Evolutionary conservation across 805 yeast species (phyloP), one percentile per base, ranked within the genome.

Genomic region (Ogataea henricii): DNA sequence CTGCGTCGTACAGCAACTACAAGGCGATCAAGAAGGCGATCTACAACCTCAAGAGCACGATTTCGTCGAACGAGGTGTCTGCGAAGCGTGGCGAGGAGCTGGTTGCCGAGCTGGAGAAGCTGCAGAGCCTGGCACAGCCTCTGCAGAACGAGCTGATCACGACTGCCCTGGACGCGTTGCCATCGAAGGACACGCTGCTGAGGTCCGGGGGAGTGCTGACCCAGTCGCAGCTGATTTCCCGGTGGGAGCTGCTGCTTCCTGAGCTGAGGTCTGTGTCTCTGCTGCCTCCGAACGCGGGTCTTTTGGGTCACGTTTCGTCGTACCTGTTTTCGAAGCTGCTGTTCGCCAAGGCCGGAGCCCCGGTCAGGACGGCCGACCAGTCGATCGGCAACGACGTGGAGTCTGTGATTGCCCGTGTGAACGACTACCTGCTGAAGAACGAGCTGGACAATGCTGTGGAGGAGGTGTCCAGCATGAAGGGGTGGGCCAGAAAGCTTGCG

Each of bases 241-340:
- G 96, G 60, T 89, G 96, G 88, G 80, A 82, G 54, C 71, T 83
- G 45, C 76, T 94, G 50, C 83, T 78, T 18, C 94, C 95, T 13
- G 96, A 92, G 70, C 80, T 94, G 63, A 84, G 96, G 67, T 81
- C 89, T 25, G 91, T 95, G 6, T 83, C 97, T 4, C 72, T 94
- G 58, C 79, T 91, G 52, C 97, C 98, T 46, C 96, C 95, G 58
- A 88, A 92, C 62, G 96, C 99, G 21, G 99, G 99, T 62, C 78
- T 94, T 46, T 79, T 92, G 58, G 98, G 97, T 25, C 97, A 94
- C 68, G 66, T 90, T 36, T 78, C 95, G 6, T 91, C 98, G 14
- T 74, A 77, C 55, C 47, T 89, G 7, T 87, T 91, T 64, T 85
- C 96, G 29, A 80, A 78, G 58, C 76, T 91, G 51, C 76, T 92